Evolutionary conservation across 2,329 filamentous ascomycete genomes (phyloP).

Genomic region (Aspergillus sp.): DNA sequence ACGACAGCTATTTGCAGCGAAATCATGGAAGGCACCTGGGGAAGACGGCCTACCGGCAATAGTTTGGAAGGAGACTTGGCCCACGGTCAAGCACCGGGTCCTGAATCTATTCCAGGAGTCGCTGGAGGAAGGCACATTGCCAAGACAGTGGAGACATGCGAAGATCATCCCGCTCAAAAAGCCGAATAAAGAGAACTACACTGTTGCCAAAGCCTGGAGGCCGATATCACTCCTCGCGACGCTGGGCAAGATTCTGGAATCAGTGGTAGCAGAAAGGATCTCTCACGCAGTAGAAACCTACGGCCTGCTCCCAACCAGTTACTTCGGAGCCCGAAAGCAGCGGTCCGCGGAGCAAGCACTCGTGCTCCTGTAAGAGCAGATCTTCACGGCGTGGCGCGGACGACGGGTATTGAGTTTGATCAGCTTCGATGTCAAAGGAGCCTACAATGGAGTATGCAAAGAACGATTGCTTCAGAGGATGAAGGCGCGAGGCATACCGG

Average conservation of each 20-base stretch:
- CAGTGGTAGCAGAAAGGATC: constrained; percentile 29
- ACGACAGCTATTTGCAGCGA: constrained; percentile 8
- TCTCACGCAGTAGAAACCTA: constrained; percentile 26
- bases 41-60: constrained; percentile 17
- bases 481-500: constrained; percentile 25
- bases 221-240: constrained; percentile 24
- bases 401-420: constrained; percentile 29
- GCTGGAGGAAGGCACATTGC: constrained; percentile 14
- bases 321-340: constrained; percentile 38
- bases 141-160: constrained; percentile 15
- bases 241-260: constrained; percentile 28
- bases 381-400: constrained; percentile 29
- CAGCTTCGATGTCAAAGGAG: constrained; percentile 42
- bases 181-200: constrained; percentile 20
- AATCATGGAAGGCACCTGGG: constrained; percentile 15
- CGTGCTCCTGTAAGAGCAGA: constrained; percentile 24
- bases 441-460: constrained; percentile 41
- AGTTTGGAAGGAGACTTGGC: constrained; percentile 23
- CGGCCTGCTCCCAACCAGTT: constrained; percentile 32
- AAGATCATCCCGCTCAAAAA: constrained; percentile 23
- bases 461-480: constrained; percentile 33
- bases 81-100: constrained; percentile 18
- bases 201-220: constrained; percentile 18
- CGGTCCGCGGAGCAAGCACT: constrained; percentile 35
- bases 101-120: constrained; percentile 18